These are phyloP conservation scores for Diophrys appendiculata DNA, from an alignment of 73 alveolate genomes.

Conservation along the genomic window DNA sequence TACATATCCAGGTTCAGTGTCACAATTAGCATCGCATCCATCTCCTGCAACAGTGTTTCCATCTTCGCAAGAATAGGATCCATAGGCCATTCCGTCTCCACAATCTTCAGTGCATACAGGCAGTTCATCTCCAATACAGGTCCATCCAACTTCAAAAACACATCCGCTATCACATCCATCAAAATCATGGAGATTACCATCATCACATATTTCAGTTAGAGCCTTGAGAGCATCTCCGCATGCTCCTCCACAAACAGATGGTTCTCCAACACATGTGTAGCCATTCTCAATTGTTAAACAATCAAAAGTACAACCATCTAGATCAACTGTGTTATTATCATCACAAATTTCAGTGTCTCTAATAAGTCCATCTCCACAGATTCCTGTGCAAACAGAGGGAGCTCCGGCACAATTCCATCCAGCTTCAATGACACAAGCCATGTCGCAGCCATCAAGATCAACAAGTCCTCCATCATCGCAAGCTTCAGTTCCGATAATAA, in stretches of 20 bases:
- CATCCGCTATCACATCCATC: conserved; percentile 35
- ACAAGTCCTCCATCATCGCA: conserved; percentile 38
- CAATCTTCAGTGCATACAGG: conserved; percentile 1
- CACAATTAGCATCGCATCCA: conserved; percentile 22
- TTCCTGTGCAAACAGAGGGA: conserved; percentile 20
- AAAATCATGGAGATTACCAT: conserved; percentile 10
- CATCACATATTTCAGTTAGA: conserved; percentile 36
- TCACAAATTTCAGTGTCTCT: conserved; percentile 8
- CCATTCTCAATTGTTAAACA: background rate
- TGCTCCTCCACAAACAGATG: conserved; percentile 10
- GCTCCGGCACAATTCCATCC: conserved; percentile 23
- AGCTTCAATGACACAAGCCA: conserved; percentile 3
- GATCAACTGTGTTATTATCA: conserved; percentile 1
- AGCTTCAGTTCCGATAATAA: conserved; percentile 11
- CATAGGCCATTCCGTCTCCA: background rate
- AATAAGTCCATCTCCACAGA: conserved; percentile 8
- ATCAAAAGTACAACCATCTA: conserved; percentile 2
- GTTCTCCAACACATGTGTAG: background rate
- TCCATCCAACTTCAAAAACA: background rate
- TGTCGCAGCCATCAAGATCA: conserved; percentile 32
- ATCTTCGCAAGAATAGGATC: conserved; percentile 18
- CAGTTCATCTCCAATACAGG: conserved; percentile 14
- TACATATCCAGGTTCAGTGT: conserved; percentile 47
- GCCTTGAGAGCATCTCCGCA: conserved; percentile 11
- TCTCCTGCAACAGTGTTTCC: conserved; percentile 20